Conservation (phyloP, 352 stramenopile species). For the Phytophthora syringae region DNA sequence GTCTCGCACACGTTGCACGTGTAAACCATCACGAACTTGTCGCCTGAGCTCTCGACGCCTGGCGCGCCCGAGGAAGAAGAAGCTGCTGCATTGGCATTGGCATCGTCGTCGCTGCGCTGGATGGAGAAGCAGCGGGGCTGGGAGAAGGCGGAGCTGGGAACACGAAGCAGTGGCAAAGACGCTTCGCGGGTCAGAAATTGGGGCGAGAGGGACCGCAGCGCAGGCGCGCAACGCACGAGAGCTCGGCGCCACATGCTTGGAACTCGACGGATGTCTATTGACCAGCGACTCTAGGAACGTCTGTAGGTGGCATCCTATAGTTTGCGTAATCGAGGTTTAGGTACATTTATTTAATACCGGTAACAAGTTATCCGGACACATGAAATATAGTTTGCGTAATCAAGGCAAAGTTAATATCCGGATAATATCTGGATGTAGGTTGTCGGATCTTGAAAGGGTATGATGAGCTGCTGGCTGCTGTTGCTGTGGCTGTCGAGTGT, state of each 20-base stretch:
- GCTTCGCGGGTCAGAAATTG: background rate
- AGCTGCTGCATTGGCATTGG: background rate
- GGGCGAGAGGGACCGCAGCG: slow-evolving; percentile 11
- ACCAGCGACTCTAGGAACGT: background rate
- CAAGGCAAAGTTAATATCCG: background rate
- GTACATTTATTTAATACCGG: too few species aligned
- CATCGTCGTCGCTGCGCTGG: slow-evolving; percentile 16
- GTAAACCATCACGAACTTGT: slow-evolving; percentile 98
- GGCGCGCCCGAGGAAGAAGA: slow-evolving; percentile 41
- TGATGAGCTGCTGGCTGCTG: background rate
- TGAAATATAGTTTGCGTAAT: background rate
- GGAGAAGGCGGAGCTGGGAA: background rate
- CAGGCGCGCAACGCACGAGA: slow-evolving; percentile 28
- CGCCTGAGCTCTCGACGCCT: slow-evolving; percentile 80
- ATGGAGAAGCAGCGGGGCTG: slow-evolving; percentile 26
- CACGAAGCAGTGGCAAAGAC: background rate
- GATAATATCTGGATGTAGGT: too few species aligned
- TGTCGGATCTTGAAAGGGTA: slow-evolving; percentile 17
- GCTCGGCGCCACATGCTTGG: slow-evolving; percentile 34
- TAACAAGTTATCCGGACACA: too few species aligned
- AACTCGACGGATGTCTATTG: too few species aligned
- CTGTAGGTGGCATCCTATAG: background rate
- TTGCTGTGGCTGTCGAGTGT: slow-evolving; percentile 9
- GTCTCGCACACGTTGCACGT: slow-evolving; percentile 98
- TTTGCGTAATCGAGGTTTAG: too few species aligned